Evolutionary conservation across 768 basidiomycete species (phyloP), one percentile per base, ranked within the genome.

Genomic region (Dendrothele bispora): DNA sequence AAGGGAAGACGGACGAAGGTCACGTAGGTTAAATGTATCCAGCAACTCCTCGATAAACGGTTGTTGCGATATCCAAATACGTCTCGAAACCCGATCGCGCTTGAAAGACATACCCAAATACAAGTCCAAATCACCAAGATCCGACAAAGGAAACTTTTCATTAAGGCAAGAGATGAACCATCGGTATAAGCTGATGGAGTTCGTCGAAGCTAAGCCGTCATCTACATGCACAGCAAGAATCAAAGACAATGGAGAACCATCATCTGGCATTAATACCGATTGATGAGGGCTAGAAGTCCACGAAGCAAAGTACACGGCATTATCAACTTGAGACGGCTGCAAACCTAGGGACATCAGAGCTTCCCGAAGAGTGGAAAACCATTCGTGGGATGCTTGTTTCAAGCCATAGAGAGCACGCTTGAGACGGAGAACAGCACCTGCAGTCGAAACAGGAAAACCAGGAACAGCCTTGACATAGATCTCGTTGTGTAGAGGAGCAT

Each of bases 41-140:
- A 48, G 24, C 15, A 48, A 37, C 17, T 37, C 21, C n/a, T 27
- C 21, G 2, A 56, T 45, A 12, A 55, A 59, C 1, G 32, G 4
- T 3, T 20, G 4, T 29, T 64, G 57, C 34, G 35, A 43, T 21
- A 50, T 42, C 18, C 45, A 49, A 2, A 61, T 7, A 15, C 48
- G 46, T 14, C 39, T 39, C 0, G 18, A 14, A 3, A 20, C 26
- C 1, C 38, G 35, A 18, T 61, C 50, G 7, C 48, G 37, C 11
- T 28, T 37, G 12, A 62, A 40, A 28, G 55, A 14, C 5, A 61
- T 50, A 10, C 58, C 52, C 4, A 61, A 44, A 0, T 57, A 18
- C 45, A 37, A 54, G 34, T 29, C 43, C 12, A 52, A 15, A 6
- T 43, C 27, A 0, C 58, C 47, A 0, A 59, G 25, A 41, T 60